Evolutionary conservation across 2,329 filamentous ascomycete genomes (phyloP).

Genomic region (Mycogone perniciosa): DNA sequence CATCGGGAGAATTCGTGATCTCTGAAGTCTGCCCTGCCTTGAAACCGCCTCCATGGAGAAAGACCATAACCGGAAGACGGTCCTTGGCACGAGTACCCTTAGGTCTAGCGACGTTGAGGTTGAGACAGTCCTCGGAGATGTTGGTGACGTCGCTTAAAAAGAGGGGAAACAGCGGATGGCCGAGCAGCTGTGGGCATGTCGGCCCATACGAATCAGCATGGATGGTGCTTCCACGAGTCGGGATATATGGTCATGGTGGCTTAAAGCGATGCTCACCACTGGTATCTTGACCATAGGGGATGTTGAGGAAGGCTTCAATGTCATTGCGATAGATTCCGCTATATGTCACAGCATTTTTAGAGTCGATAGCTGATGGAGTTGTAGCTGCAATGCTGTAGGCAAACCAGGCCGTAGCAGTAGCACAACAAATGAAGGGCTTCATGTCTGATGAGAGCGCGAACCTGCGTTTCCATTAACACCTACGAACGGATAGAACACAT

Average conservation of each 20-base stretch:
- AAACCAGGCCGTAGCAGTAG: background rate
- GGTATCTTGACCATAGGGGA: slow-evolving; percentile 42
- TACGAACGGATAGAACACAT: no score
- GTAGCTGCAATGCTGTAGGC: background rate
- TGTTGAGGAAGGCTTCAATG: slow-evolving; percentile 42
- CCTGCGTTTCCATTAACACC: no score
- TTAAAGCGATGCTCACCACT: slow-evolving; percentile 39
- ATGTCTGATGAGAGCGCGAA: no score
- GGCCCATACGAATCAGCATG: slow-evolving; percentile 35
- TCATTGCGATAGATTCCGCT: slow-evolving; percentile 36
- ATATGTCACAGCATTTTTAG: slow-evolving; percentile 30
- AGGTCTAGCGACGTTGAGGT: slow-evolving; percentile 30
- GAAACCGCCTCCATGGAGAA: slow-evolving; percentile 29
- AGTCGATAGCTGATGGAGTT: slow-evolving; percentile 15
- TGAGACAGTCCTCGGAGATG: slow-evolving; percentile 32
- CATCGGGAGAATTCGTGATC: slow-evolving; percentile 35
- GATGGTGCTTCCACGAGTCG: slow-evolving; percentile 27
- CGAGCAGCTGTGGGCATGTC: slow-evolving; percentile 38
- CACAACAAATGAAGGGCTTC: no score
- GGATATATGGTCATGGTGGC: slow-evolving; percentile 32
- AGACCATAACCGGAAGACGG: slow-evolving; percentile 32
- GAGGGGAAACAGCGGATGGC: slow-evolving; percentile 22
- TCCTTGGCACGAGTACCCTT: slow-evolving; percentile 14
- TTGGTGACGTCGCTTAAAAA: slow-evolving; percentile 31
- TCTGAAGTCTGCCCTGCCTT: slow-evolving; percentile 26